Evolutionary conservation across 2,329 filamentous ascomycete genomes (phyloP).

Genomic region (Sphaceloma murrayae): DNA sequence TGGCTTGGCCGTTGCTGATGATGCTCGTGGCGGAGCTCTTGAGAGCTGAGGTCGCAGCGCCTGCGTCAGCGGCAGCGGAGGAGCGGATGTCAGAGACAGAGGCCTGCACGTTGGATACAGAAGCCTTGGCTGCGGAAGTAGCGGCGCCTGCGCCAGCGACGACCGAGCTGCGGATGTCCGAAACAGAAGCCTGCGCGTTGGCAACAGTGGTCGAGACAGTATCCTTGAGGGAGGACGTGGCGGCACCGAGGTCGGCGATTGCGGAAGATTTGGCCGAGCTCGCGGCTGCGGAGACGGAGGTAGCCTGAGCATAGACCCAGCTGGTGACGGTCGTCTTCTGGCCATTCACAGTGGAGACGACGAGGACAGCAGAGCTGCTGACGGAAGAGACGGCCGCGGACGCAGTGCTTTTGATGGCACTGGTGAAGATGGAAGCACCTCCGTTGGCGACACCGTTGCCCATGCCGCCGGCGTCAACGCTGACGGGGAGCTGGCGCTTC

Average conservation of each 20-base stretch:
- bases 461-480: neutral
- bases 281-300: too few relatives aligned
- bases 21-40: neutral
- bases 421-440: constrained; percentile 9
- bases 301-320: constrained; percentile 6
- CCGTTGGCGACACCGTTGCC: constrained; percentile 4
- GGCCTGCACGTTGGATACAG: constrained; percentile 22
- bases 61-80: constrained; percentile 18
- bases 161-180: constrained; percentile 26
- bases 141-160: neutral
- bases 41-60: neutral
- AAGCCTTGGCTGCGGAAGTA: constrained; percentile 21
- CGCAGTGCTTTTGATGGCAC: constrained; percentile 3
- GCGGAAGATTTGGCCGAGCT: constrained; percentile 3
- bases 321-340: constrained; percentile 3
- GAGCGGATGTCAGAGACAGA: constrained; percentile 27
- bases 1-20: neutral
- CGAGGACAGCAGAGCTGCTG: neutral
- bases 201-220: neutral
- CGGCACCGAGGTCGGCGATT: neutral
- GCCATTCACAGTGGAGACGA: constrained; percentile 2
- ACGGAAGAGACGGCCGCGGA: constrained; percentile 6
- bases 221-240: neutral
- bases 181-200: constrained; percentile 21
- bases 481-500: constrained; percentile 10